These are phyloP conservation scores for Stephanodiscus minutulus DNA, from an alignment of 108 stramenopile species.

Conservation along the genomic window DNA sequence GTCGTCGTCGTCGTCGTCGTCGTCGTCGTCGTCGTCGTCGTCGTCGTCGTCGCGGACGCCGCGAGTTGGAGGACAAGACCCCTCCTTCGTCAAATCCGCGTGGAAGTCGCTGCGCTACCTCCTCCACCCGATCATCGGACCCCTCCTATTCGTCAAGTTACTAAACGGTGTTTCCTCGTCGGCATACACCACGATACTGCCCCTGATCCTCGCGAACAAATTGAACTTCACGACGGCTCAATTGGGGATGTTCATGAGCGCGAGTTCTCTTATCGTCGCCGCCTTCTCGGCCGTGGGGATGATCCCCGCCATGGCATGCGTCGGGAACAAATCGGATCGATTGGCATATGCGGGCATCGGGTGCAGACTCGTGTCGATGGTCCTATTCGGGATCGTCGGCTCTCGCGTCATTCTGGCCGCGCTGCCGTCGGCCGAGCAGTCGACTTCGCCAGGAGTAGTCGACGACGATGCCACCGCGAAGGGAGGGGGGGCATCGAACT, in stretches of 20 bases:
- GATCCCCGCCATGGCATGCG: slow-evolving; percentile 47
- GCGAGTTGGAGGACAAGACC: slow-evolving; percentile 39
- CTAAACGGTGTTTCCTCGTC: slow-evolving; percentile 68
- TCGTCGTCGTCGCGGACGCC: slow-evolving; percentile 8
- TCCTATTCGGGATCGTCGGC: slow-evolving; percentile 41
- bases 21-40: no score
- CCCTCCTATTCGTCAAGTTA: slow-evolving; percentile 68
- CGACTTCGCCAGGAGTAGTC: no score
- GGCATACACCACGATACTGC: slow-evolving; percentile 64
- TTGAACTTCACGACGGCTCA: slow-evolving; percentile 53
- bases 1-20: no score
- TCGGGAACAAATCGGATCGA: slow-evolving; percentile 42
- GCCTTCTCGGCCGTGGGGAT: slow-evolving; percentile 67
- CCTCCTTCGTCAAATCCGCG: neutral
- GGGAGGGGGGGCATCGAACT: neutral
- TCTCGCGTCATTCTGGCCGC: slow-evolving; percentile 11
- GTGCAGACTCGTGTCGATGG: slow-evolving; percentile 28
- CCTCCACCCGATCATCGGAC: slow-evolving; percentile 50
- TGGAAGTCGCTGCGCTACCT: slow-evolving; percentile 19
- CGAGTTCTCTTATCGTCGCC: slow-evolving; percentile 63
- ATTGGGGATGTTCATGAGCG: slow-evolving; percentile 70
- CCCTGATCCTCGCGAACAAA: slow-evolving; percentile 58
- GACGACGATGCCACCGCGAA: no score
- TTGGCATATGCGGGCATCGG: slow-evolving; percentile 54
- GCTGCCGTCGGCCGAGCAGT: no score